phyloP scores from a whole-genome alignment of 2,329 filamentous ascomycete genomes.

The Plectosphaerella plurivora region DNA sequence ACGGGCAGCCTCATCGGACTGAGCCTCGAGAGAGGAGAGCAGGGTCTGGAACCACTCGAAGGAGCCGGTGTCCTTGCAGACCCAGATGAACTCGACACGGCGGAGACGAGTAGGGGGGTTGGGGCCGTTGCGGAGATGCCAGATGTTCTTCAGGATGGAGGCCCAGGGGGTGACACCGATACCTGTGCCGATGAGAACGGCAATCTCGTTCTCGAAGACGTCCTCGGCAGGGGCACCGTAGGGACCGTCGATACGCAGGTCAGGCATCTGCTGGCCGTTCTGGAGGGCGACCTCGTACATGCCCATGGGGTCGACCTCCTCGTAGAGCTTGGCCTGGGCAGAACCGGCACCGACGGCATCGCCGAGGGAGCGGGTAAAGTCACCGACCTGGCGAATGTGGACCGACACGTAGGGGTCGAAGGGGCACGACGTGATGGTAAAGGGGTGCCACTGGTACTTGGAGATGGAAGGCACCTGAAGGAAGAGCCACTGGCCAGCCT shows the following conservation, averaged over 20 bases:
- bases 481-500: conserved; percentile 97
- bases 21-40: conserved; percentile 82
- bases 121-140: conserved; percentile 86
- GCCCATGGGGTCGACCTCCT: conserved; percentile 84
- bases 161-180: conserved; percentile 86
- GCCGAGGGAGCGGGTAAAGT: conserved; percentile 92
- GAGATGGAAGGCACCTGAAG: conserved; percentile 88
- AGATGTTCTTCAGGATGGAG: conserved; percentile 93
- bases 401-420: conserved; percentile 93
- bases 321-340: conserved; percentile 84
- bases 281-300: conserved; percentile 98
- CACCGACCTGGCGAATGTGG: conserved; percentile 92
- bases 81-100: conserved; percentile 98
- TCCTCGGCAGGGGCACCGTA: conserved; percentile 97
- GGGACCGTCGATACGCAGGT: conserved; percentile 85
- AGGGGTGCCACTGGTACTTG: conserved; percentile 93
- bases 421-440: conserved; percentile 97
- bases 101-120: conserved; percentile 86
- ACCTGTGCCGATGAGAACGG: conserved; percentile 74
- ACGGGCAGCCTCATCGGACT: conserved; percentile 67
- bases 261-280: conserved; percentile 89
- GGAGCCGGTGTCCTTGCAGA: conserved; percentile 90
- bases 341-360: conserved; percentile 89
- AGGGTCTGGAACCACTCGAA: conserved; percentile 99
- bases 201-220: conserved; percentile 83